Conservation (phyloP, 2,329 filamentous ascomycete species). For the Trichoderma koningii region DNA sequence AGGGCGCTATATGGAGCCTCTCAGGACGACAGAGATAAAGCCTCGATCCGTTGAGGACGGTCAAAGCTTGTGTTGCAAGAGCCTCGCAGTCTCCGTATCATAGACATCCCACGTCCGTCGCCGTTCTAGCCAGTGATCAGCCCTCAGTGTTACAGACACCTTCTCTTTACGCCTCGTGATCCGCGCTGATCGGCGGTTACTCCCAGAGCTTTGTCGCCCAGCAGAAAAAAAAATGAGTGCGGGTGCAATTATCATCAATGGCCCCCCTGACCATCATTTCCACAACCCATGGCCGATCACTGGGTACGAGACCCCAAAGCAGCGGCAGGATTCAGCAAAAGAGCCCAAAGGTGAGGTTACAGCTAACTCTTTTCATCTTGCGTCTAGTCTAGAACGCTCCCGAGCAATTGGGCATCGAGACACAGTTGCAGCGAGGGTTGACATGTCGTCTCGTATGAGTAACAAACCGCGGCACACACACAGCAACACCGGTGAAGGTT, state of each 20-base stretch:
- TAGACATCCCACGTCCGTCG: not conserved
- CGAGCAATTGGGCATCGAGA: conserved; percentile 10
- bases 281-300: conserved; percentile 20
- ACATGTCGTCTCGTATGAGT: no score
- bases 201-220: not conserved
- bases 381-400: conserved; percentile 1
- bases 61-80: no score
- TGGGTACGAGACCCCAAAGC: not conserved
- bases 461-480: no score
- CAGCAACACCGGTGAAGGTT: not conserved
- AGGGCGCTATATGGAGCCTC: not conserved
- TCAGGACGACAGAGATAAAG: conserved; percentile 6
- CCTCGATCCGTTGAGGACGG: not conserved
- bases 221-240: not conserved
- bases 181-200: conserved; percentile 16
- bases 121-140: conserved; percentile 3
- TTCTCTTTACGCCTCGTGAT: conserved; percentile 23
- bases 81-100: not conserved
- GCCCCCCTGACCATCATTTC: conserved; percentile 25
- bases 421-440: not conserved
- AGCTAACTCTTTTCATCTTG: not conserved
- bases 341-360: not conserved
- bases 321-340: conserved; percentile 8
- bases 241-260: not conserved
- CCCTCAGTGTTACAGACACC: conserved; percentile 19